These are phyloP conservation scores for Populus alba DNA, from an alignment of 345 rosid genomes.

Conservation along the genomic window DNA sequence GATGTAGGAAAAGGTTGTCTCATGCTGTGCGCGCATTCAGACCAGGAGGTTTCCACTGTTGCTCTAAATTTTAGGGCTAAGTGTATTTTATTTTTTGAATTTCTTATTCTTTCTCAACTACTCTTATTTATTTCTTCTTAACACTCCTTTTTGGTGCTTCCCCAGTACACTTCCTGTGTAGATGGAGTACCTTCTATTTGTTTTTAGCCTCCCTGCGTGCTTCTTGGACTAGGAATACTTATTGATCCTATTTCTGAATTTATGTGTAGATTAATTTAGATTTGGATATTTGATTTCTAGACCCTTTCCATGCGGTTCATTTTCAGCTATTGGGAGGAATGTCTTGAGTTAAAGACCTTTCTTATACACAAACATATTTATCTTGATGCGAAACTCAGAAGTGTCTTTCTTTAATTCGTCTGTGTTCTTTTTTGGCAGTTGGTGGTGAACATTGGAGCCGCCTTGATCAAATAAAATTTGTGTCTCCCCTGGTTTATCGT, in stretches of 20 bases:
- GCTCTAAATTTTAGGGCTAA: not conserved
- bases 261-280: not conserved
- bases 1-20: not conserved
- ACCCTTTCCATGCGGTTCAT: not conserved
- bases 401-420: not conserved
- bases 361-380: not conserved
- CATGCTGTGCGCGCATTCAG: not conserved
- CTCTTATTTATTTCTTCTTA: not conserved
- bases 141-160: not conserved
- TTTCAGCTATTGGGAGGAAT: not conserved
- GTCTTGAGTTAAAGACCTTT: not conserved
- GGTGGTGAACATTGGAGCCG: slow-evolving; percentile 4
- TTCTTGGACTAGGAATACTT: not conserved
- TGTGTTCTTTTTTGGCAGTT: slow-evolving; percentile 4
- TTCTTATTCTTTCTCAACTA: not conserved
- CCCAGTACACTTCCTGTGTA: not conserved
- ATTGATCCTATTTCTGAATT: not conserved
- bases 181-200: not conserved
- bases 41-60: not conserved
- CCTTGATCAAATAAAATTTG: slow-evolving; percentile 4
- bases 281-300: not conserved
- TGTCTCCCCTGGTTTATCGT: not conserved
- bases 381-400: not conserved
- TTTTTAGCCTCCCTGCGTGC: not conserved
- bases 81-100: not conserved